Conservation (phyloP, 1,139 yeast species). For the Suhomyces choctaworum region DNA sequence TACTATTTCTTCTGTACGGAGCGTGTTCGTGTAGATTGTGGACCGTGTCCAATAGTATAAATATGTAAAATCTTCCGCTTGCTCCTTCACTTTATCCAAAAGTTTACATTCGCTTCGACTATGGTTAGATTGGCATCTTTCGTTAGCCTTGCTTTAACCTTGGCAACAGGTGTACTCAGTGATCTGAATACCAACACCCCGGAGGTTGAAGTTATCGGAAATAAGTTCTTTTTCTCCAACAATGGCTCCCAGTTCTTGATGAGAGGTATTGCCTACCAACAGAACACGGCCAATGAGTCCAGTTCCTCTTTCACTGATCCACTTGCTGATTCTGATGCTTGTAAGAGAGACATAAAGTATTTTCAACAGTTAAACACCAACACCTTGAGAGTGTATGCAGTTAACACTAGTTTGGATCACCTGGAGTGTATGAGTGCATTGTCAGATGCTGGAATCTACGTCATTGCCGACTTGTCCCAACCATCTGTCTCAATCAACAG, state of each 20-base stretch:
- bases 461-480: constrained; percentile 83
- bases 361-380: constrained; percentile 79
- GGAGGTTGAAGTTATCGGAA: constrained; percentile 45
- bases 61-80: constrained; percentile 2
- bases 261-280: constrained; percentile 50
- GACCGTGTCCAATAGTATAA: constrained; percentile 6
- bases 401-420: constrained; percentile 77
- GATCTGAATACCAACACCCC: constrained; percentile 24
- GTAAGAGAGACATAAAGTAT: constrained; percentile 78
- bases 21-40: constrained; percentile 11
- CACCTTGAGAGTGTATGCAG: constrained; percentile 70
- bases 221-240: constrained; percentile 46
- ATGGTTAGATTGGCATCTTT: constrained; percentile 8
- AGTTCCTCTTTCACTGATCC: constrained; percentile 67
- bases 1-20: constrained; percentile 4
- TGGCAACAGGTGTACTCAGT: constrained; percentile 8
- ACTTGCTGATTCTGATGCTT: constrained; percentile 65
- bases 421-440: constrained; percentile 85
- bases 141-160: constrained; percentile 3
- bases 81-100: neutral
- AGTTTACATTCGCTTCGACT: constrained; percentile 3
- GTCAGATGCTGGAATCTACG: constrained; percentile 85
- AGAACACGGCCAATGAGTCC: constrained; percentile 34
- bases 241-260: constrained; percentile 49
- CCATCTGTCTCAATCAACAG: constrained; percentile 78